Percentiles rank a stretch among this genome's conserved stretches.
phyloP scores from a whole-genome alignment of 176 grass and related monocot genomes.

The Puya raimondii region DNA sequence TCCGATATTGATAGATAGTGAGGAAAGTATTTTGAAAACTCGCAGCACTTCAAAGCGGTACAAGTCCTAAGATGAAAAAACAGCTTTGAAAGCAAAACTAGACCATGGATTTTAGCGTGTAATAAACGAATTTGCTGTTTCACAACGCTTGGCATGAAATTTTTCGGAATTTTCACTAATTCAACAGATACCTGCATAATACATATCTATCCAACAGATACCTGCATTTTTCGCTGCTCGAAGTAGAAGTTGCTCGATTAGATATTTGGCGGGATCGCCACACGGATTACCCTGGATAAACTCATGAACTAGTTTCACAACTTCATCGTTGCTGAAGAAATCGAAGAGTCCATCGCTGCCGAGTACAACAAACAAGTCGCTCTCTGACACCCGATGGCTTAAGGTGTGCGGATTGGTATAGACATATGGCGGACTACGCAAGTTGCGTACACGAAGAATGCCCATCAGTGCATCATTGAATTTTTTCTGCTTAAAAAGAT shows the following conservation, averaged over 20 bases:
- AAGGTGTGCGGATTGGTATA: conserved; percentile 76
- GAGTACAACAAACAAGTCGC: conserved; percentile 86
- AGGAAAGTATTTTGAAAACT: neutral
- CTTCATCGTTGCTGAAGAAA: conserved; percentile 85
- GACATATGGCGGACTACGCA: conserved; percentile 74
- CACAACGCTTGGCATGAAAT: neutral
- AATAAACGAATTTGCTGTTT: neutral
- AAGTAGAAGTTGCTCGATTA: conserved; percentile 75
- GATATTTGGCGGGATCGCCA: conserved; percentile 87
- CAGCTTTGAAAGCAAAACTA: neutral
- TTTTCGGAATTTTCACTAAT: neutral
- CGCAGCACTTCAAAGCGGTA: neutral
- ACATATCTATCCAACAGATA: conserved; percentile 22
- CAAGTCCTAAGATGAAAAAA: neutral
- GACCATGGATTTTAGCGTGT: neutral
- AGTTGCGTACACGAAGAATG: conserved; percentile 75
- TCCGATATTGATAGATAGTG: neutral
- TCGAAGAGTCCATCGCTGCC: conserved; percentile 96
- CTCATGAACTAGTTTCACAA: conserved; percentile 72
- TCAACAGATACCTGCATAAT: neutral
- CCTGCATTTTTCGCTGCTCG: conserved; percentile 86
- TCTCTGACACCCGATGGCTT: conserved; percentile 52
- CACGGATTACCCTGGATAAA: conserved; percentile 66
- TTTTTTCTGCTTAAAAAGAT: conserved; percentile 35
- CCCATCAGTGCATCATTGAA: conserved; percentile 95